A percentile compares a stretch with the other conserved stretches of the same genome.
Evolutionary conservation across 345 rosid genomes (phyloP).

Genomic region (Ceriops tagal): DNA sequence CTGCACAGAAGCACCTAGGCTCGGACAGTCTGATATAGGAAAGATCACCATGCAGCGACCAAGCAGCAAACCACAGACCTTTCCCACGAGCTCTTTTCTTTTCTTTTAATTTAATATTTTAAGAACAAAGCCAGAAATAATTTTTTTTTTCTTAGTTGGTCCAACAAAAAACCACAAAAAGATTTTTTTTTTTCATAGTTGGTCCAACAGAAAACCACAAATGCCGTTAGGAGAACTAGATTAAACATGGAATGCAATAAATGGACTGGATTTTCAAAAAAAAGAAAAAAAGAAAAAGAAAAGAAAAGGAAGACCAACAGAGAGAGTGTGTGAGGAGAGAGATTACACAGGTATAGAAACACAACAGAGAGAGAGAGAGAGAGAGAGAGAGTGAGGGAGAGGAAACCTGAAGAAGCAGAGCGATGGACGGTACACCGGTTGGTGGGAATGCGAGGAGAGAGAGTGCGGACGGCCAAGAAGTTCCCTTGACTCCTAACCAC

Average conservation of each 20-base stretch:
- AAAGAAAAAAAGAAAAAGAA: too few species aligned
- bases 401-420: constrained; percentile 53
- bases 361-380: neutral
- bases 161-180: too few species aligned
- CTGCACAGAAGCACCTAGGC: neutral
- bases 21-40: neutral
- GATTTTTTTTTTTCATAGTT: too few species aligned
- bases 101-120: too few species aligned
- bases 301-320: neutral
- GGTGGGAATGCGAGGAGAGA: constrained; percentile 46
- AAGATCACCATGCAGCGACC: neutral
- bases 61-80: neutral
- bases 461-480: constrained; percentile 52
- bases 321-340: too few species aligned
- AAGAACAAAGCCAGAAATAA: too few species aligned
- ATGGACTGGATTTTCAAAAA: neutral
- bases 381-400: constrained; percentile 9
- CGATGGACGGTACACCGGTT: constrained; percentile 41
- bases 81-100: neutral
- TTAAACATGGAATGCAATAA: neutral
- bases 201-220: too few species aligned
- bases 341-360: too few species aligned
- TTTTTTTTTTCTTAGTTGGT: too few species aligned
- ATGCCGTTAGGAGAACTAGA: too few species aligned
- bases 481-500: constrained; percentile 47